Conservation (phyloP, 164 flowering plant genomes). For the Warburgia ugandensis region DNA sequence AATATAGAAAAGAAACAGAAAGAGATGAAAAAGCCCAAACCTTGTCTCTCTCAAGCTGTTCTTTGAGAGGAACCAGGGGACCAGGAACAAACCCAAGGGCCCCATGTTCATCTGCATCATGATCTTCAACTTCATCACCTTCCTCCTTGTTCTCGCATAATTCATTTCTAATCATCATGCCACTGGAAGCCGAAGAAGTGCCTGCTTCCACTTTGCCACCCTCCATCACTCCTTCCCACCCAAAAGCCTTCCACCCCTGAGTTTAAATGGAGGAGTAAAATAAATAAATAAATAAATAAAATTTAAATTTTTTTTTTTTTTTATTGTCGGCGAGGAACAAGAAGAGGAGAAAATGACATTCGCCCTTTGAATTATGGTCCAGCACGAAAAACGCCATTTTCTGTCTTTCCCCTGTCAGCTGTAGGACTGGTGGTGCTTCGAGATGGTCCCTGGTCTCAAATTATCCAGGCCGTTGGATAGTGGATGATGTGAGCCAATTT, state of each 20-base stretch:
- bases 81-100: conserved; percentile 46
- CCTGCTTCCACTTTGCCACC: conserved; percentile 32
- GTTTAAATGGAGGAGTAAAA: no score
- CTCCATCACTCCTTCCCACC: conserved; percentile 14
- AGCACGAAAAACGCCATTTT: no score
- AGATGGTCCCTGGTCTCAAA: no score
- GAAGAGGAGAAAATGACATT: no score
- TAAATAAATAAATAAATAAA: no score
- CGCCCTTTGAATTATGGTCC: no score
- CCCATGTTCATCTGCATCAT: conserved; percentile 16
- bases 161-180: conserved; percentile 10
- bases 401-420: no score
- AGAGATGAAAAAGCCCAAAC: conserved; percentile 8
- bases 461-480: no score
- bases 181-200: conserved; percentile 12
- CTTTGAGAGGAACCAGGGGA: conserved; percentile 45
- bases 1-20: background rate
- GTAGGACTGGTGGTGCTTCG: no score
- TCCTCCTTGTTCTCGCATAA: conserved; percentile 18
- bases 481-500: no score
- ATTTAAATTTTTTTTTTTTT: no score
- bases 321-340: no score
- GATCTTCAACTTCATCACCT: conserved; percentile 22
- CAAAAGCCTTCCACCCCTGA: conserved; percentile 8
- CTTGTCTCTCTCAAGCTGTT: conserved; percentile 47